Conservation (phyloP, 179 eudicot genomes). For the Silene coronaria region DNA sequence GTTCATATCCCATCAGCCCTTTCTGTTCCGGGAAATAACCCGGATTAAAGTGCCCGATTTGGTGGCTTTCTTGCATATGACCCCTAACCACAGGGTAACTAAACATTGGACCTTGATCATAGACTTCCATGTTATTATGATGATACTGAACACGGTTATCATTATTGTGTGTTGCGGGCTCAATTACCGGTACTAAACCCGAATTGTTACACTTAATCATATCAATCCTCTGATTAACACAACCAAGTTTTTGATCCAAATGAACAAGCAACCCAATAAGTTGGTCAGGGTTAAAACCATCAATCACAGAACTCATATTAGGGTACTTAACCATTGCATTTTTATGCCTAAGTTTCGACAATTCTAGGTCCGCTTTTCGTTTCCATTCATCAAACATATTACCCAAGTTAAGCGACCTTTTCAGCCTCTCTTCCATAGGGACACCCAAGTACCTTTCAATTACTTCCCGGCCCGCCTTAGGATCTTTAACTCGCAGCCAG, state of each 20-base stretch:
- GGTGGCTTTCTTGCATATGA: background rate
- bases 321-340: slow-evolving; percentile 24
- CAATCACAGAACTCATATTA: slow-evolving; percentile 2
- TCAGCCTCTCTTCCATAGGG: slow-evolving; percentile 18
- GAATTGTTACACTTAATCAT: slow-evolving; percentile 17
- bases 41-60: slow-evolving; percentile 16
- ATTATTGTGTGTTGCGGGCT: background rate
- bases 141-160: background rate
- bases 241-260: slow-evolving; percentile 24
- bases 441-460: slow-evolving; percentile 23
- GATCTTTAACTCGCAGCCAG: background rate
- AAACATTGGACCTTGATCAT: background rate
- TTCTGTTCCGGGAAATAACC: slow-evolving; percentile 11
- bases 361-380: slow-evolving; percentile 21
- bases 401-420: slow-evolving; percentile 15
- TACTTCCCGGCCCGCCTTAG: slow-evolving; percentile 6
- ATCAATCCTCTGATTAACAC: slow-evolving; percentile 18
- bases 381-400: slow-evolving; percentile 26
- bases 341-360: slow-evolving; percentile 15
- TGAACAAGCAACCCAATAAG: slow-evolving; percentile 18
- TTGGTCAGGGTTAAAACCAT: slow-evolving; percentile 18
- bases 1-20: background rate
- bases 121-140: background rate
- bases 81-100: background rate
- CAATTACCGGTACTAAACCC: background rate